These are phyloP conservation scores for Orychophragmus violaceus DNA, from an alignment of 345 rosid genomes.

Conservation along the genomic window DNA sequence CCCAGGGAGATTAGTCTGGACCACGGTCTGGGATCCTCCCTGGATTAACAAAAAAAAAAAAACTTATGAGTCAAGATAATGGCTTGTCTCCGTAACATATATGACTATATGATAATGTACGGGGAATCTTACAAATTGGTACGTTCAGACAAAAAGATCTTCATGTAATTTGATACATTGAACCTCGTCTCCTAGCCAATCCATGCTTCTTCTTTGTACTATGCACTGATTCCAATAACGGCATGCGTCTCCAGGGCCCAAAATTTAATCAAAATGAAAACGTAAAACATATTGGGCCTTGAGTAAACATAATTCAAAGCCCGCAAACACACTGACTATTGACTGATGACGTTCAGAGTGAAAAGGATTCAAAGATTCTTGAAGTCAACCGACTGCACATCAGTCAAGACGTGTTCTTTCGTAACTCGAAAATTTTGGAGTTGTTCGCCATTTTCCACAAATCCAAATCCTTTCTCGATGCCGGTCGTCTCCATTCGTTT, in stretches of 20 bases:
- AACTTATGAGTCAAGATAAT: neutral
- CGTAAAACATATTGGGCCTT: neutral
- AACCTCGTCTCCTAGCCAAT: neutral
- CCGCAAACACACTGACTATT: no score
- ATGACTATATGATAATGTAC: slow-evolving; percentile 2
- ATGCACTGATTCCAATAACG: no score
- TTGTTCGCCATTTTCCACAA: neutral
- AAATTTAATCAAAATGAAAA: neutral
- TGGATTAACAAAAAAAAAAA: neutral
- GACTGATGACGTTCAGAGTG: no score
- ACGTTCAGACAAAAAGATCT: slow-evolving; percentile 20
- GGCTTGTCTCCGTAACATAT: neutral
- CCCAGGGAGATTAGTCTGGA: no score
- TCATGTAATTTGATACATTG: slow-evolving; percentile 20
- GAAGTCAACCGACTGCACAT: neutral
- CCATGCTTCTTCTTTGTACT: neutral
- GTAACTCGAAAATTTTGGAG: neutral
- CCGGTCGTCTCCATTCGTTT: neutral
- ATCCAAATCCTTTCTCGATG: neutral
- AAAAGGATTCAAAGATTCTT: neutral
- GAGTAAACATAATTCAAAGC: neutral
- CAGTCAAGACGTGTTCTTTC: neutral
- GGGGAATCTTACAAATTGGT: slow-evolving; percentile 9
- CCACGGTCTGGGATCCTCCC: no score
- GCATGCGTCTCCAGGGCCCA: no score